A percentile compares a stretch with the other conserved stretches of the same genome.
Conservation (phyloP, 1,284 basidiomycete genomes). For the Termitomyces sp. region DNA sequence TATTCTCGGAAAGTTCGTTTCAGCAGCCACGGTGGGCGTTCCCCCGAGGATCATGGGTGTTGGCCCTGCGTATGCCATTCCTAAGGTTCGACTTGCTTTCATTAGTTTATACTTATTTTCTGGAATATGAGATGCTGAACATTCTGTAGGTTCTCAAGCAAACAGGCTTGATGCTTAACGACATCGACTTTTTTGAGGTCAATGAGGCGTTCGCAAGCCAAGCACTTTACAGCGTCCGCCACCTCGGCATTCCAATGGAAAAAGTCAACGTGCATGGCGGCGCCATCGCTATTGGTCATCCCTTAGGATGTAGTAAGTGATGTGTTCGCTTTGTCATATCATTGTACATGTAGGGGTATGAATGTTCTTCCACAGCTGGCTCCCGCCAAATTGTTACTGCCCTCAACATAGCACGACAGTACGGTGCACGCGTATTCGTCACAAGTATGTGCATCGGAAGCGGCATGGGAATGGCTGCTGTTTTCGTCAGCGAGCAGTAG, state of each 20-base stretch:
- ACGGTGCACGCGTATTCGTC: conserved; percentile 71
- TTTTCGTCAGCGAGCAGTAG: conserved; percentile 79
- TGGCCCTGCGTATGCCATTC: conserved; percentile 90
- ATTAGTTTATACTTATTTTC: neutral
- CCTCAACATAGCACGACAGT: conserved; percentile 77
- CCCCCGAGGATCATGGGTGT: conserved; percentile 89
- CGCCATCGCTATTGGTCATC: conserved; percentile 88
- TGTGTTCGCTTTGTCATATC: neutral
- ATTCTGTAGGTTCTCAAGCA: conserved; percentile 48
- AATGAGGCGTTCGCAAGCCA: conserved; percentile 95
- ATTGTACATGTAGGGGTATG: neutral
- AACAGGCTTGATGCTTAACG: conserved; percentile 66
- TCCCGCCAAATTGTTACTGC: conserved; percentile 87
- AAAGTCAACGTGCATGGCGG: conserved; percentile 89
- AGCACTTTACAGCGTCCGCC: conserved; percentile 76
- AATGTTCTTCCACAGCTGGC: conserved; percentile 49
- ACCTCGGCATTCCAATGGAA: conserved; percentile 71
- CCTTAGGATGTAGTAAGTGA: conserved; percentile 73
- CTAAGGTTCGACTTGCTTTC: conserved; percentile 28
- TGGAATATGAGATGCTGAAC: neutral
- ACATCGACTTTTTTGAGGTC: conserved; percentile 92
- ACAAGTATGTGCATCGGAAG: conserved; percentile 95
- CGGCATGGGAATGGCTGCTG: conserved; percentile 82
- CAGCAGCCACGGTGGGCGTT: conserved; percentile 76
- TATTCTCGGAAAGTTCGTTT: conserved; percentile 90